Conservation (phyloP, 371 early-diverging fungal species). For the Rhizomucor pusillus region DNA sequence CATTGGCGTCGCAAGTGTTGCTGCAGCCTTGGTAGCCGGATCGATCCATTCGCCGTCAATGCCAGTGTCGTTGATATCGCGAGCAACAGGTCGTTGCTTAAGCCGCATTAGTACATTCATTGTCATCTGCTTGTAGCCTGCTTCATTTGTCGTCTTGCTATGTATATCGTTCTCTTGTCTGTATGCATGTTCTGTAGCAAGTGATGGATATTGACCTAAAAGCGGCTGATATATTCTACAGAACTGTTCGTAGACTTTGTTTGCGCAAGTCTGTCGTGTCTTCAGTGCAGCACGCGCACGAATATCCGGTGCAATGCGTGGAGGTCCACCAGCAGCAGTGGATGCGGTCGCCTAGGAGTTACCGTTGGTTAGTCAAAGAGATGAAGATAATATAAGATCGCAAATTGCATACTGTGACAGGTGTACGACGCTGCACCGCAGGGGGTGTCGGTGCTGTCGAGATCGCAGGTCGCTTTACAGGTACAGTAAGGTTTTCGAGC, state of each 20-base stretch:
- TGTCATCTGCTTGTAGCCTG: slow-evolving; percentile 52
- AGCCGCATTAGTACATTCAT: slow-evolving; percentile 39
- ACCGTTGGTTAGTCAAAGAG: too few relatives aligned
- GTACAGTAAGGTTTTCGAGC: background rate
- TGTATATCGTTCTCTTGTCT: slow-evolving; percentile 32
- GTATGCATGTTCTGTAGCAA: slow-evolving; percentile 31
- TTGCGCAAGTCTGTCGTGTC: slow-evolving; percentile 33
- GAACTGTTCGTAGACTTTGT: slow-evolving; percentile 36
- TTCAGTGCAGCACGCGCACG: slow-evolving; percentile 30
- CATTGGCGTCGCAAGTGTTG: background rate
- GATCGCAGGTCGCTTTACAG: background rate
- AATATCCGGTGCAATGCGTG: slow-evolving; percentile 27
- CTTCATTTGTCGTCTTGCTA: slow-evolving; percentile 20
- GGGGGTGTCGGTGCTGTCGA: background rate
- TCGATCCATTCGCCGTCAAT: slow-evolving; percentile 51
- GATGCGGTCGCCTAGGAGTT: too few relatives aligned
- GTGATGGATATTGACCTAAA: slow-evolving; percentile 1
- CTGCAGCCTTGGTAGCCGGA: slow-evolving; percentile 14
- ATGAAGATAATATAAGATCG: background rate
- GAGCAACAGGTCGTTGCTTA: slow-evolving; percentile 43
- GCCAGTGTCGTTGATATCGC: slow-evolving; percentile 34
- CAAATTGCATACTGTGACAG: background rate
- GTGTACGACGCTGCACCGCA: background rate
- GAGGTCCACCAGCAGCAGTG: slow-evolving; percentile 23
- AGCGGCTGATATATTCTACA: slow-evolving; percentile 32